Evolutionary conservation across 805 yeast genomes (phyloP).

Genomic region (Alloascoidea africana): DNA sequence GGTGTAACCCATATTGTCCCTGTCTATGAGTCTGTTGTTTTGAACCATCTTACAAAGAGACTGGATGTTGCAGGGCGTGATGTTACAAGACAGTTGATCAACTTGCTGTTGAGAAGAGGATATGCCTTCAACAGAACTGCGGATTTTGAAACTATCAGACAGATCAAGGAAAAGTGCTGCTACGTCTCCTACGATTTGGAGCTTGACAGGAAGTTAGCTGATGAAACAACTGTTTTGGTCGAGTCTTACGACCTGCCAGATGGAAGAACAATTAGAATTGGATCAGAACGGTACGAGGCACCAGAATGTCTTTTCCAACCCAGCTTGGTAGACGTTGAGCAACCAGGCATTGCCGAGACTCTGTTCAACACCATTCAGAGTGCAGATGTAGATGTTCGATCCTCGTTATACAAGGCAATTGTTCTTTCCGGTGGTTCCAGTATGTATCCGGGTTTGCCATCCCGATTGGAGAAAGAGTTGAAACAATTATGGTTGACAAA

Average conservation of each 20-base stretch:
- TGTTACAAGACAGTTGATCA: slow-evolving; percentile 91
- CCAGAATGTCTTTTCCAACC: slow-evolving; percentile 98
- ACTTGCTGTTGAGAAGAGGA: slow-evolving; percentile 82
- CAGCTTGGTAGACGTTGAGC: slow-evolving; percentile 85
- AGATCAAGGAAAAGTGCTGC: slow-evolving; percentile 90
- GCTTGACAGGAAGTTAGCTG: slow-evolving; percentile 72
- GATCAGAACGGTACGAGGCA: slow-evolving; percentile 92
- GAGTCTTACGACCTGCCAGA: slow-evolving; percentile 91
- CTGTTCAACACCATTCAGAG: slow-evolving; percentile 85
- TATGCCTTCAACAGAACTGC: slow-evolving; percentile 98
- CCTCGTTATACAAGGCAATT: slow-evolving; percentile 79
- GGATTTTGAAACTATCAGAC: slow-evolving; percentile 96
- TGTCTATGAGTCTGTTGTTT: slow-evolving; percentile 92
- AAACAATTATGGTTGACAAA: slow-evolving; percentile 91
- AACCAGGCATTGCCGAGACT: slow-evolving; percentile 91
- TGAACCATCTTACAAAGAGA: slow-evolving; percentile 83
- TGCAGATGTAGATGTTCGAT: slow-evolving; percentile 88
- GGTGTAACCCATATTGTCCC: slow-evolving; percentile 99
- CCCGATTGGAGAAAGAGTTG: slow-evolving; percentile 87
- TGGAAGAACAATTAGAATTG: slow-evolving; percentile 86
- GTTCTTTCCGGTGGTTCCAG: slow-evolving; percentile 96
- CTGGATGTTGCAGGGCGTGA: slow-evolving; percentile 97
- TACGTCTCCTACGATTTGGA: slow-evolving; percentile 91
- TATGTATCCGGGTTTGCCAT: slow-evolving; percentile 97
- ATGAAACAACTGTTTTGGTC: slow-evolving; percentile 91